Percentiles rank a stretch among this genome's conserved stretches.
Conservation (phyloP, 208 protist species). For the Leishmania tarentolae region DNA sequence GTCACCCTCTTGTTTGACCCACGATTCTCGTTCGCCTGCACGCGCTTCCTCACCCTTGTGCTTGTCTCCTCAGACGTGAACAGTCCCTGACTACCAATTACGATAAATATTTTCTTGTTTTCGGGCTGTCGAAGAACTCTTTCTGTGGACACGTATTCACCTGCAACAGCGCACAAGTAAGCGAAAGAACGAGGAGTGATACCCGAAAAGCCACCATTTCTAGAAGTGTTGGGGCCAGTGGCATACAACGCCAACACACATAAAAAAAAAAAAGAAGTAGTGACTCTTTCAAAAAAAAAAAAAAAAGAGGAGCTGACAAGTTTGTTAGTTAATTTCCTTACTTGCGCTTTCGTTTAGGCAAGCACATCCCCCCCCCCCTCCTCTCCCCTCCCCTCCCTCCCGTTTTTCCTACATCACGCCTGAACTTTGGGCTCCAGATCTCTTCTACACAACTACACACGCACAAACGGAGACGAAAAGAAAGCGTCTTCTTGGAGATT, state of each 20-base stretch:
- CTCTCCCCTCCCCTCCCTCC: too few species aligned
- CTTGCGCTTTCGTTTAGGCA: not conserved
- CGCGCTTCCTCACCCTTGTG: not conserved
- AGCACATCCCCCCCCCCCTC: not conserved
- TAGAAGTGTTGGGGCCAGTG: not conserved
- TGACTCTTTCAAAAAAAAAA: not conserved
- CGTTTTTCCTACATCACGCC: too few species aligned
- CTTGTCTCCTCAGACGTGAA: not conserved
- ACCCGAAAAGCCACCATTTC: not conserved
- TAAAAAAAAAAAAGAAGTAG: not conserved
- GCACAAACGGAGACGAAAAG: not conserved
- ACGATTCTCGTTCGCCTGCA: not conserved
- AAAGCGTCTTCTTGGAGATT: not conserved
- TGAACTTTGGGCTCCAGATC: not conserved
- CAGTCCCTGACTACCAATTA: not conserved
- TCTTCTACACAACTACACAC: not conserved
- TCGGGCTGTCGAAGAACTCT: not conserved
- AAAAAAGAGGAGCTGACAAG: not conserved
- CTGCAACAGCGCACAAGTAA: not conserved
- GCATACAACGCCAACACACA: not conserved
- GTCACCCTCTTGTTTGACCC: not conserved
- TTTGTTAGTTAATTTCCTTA: not conserved
- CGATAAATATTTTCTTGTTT: not conserved
- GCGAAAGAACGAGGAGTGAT: not conserved
- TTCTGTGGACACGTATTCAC: not conserved